Base-by-base conservation (phyloP, 208 protist genomes). In the Crithidia expoeki region DNA sequence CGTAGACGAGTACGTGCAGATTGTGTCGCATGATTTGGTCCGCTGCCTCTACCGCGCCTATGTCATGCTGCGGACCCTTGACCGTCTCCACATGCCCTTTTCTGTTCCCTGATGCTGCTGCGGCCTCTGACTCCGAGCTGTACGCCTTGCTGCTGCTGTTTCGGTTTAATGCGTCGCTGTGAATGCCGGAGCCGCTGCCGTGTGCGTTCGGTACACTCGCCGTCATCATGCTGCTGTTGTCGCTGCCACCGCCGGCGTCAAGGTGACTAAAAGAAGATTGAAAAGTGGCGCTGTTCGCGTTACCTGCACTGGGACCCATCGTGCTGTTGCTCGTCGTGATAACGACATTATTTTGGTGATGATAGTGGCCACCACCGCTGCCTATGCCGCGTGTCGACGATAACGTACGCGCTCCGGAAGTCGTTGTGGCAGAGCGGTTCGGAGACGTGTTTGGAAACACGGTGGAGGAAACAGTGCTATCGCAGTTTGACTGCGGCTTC, bases 1-100 rank as follows among this genome's bases (percentile, higher is more conserved):
- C 60, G 80, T 84, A 91, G 47, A 92, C 64, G 40, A 94, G 72
- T 17, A 94, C 28, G 53, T 90, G 84, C 30, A 88, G 56, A 40
- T 75, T 72, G 56, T 64, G 50, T 7, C 72, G 69, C 59, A 63
- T 47, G 14, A 68, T 53, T 33, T 51, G 57, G 3, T 69, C 72
- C 6, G 51, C 50, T 32, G 62, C 34, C 23, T 72, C 72, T 42
- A 61, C 58, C 16, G 49, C 47, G 12, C 55, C 62, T 1, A 63
- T 47, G 11, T 59, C 61, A 0, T 30, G n/a, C 25, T 36, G 53
- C n/a, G 44, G 21, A 27, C 57, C 34, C 4, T 19, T 25, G 1
- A 53, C 21, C 51, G n/a, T 25, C 7, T 63, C 70, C 16, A 51
- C 53, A n/a, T 47, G 16, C 42, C 14, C 14, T 47, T 47, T 47